Base-by-base conservation (phyloP, 1,284 basidiomycete genomes). In the Athelia sp. region DNA sequence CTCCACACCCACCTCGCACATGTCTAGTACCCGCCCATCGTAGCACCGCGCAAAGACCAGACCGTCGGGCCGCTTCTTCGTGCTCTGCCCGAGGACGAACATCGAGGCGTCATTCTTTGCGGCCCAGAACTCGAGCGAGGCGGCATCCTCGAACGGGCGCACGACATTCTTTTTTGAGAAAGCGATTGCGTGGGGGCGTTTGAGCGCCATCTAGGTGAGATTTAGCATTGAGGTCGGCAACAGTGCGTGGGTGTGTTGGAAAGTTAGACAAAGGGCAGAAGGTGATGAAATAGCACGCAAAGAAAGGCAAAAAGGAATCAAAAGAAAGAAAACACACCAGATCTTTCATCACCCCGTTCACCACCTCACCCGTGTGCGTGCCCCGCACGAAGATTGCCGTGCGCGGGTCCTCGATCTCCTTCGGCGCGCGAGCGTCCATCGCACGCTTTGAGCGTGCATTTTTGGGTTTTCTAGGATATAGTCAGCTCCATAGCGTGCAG, bases 361-460 rank as follows among this genome's bases (percentile, higher is more conserved):
- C 79, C 24, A 81, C 78, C 58, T 93, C 87, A 17, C 91, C 92
- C 0, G 90, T 83, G 62, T 91, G 87, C 24, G 88, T 90, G 3
- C 94, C 93, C 57, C 87, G 82, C 34, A 98, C 93, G 65, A 99
- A 97, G 57, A 99, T 82, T 19, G 87, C 87, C 22, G 86, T 85
- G 24, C 85, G 75, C 23, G 84, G 79, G 60, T 91, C 90, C 74
- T 99, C 96, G 51, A 96, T 78, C 58, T 93, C 82, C 63, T 95
- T 93, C 2, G 96, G 82, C 63, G 90, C 89, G 26, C 94, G 80
- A 44, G 89, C 89, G 44, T 93, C 90, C 58, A 97, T 64, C 0
- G 84, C 96, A 54, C 97, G 81, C 72, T 99, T 99, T n/a, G 92
- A 90, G 36, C 96, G 84, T 1, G 97, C 96, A 78, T 97, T 98